These are phyloP conservation scores for Colletotrichum theobromicola DNA, from an alignment of 2,329 filamentous ascomycete genomes.

Conservation along the genomic window DNA sequence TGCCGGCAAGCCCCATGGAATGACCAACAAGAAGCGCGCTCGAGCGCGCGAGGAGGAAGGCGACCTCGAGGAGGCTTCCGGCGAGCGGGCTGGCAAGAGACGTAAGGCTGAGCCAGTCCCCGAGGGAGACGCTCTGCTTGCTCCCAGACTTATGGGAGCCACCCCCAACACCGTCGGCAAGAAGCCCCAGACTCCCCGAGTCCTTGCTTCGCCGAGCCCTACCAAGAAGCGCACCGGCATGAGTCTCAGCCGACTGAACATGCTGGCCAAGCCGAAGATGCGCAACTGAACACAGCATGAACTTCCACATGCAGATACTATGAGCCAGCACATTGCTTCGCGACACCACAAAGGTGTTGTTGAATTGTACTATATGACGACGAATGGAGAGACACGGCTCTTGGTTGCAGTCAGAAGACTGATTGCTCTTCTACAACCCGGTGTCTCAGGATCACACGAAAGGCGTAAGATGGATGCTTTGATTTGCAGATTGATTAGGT, in stretches of 20 bases:
- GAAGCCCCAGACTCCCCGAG: constrained; percentile 37
- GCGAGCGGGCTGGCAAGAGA: constrained; percentile 63
- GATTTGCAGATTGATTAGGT: background rate
- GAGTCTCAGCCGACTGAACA: constrained; percentile 64
- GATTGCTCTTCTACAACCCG: background rate
- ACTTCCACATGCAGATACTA: background rate
- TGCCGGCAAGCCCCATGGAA: constrained; percentile 62
- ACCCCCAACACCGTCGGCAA: constrained; percentile 38
- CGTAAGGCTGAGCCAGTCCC: constrained; percentile 53
- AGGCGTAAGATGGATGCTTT: constrained; percentile 11
- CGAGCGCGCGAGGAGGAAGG: constrained; percentile 64
- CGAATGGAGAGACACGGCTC: background rate
- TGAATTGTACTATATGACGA: constrained; percentile 15
- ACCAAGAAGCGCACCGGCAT: constrained; percentile 58
- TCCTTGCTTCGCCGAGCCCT: constrained; percentile 41
- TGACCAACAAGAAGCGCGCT: constrained; percentile 70
- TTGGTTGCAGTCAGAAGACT: background rate
- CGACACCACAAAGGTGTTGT: background rate
- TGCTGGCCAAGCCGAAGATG: constrained; percentile 65
- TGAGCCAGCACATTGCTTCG: background rate
- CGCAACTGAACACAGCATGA: constrained; percentile 43
- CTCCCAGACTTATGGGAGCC: constrained; percentile 47
- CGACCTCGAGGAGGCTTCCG: constrained; percentile 62
- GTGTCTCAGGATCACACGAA: background rate
- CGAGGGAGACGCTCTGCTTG: constrained; percentile 58